Evolutionary conservation across 2,329 filamentous ascomycete species (phyloP), one percentile per base, ranked within the genome.

Genomic region (Trichophyton verrucosum): DNA sequence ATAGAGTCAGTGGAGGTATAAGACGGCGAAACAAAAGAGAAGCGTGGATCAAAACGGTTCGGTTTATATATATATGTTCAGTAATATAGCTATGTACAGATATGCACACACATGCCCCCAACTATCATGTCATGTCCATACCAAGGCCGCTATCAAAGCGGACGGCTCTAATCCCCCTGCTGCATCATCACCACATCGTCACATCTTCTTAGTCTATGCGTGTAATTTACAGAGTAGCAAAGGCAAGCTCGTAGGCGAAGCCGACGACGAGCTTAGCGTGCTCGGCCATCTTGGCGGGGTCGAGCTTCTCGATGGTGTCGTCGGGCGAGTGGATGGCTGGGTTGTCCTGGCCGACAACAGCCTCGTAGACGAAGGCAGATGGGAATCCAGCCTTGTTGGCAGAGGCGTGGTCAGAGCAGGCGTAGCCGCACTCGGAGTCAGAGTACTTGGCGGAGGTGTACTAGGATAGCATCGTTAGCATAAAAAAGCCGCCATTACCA

Each of bases 381-480:
- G 84, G 82, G 70, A 85, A 88, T 17, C 84, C 85, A 15, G 82
- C 82, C 40, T 44, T 44, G 40, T 44, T 17, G 3, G 40, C 40
- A 44, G 40, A 44, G 40, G 40, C 40, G n/a, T 86, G 84, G 70
- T 87, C 85, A n/a, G 82, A 86, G 76, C 85, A 87, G 47, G 89
- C 89, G 70, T 95, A 95, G 44, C 89, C 90, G 69, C 90, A 95
- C 78, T 92, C 88, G 17, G 90, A 95, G 75, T 91, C 82, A 58
- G 92, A 82, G 73, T 86, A 95, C 7, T 89, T 88, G 64, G 97
- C 94, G 59, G 85, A 82, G 76, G 91, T 96, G 78, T 97, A 97
- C 77, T 86, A 27, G 20, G 63, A n/a, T 38, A 44, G 2, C 15
- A n/a, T 7, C 15, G 40, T 44, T 44, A 44, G 40, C 40, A n/a